Evolutionary conservation across 1,284 basidiomycete species (phyloP).

Genomic region (Melanopsichium pennsylvanicum): DNA sequence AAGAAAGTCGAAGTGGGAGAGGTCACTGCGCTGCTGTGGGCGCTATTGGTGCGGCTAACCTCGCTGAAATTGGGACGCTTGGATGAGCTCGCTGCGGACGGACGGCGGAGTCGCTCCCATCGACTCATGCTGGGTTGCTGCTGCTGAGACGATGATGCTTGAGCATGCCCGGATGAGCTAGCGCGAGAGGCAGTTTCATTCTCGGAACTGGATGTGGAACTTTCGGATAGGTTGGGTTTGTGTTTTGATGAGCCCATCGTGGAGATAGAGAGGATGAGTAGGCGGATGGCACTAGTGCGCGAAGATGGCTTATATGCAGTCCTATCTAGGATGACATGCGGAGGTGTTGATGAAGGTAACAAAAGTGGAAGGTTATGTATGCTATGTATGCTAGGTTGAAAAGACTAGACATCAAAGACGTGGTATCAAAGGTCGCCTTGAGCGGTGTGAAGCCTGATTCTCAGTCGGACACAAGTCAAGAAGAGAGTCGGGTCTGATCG

Average conservation of each 20-base stretch:
- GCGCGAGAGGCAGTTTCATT: slow-evolving; percentile 20
- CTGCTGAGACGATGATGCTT: slow-evolving; percentile 1
- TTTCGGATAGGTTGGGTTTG: slow-evolving; percentile 32
- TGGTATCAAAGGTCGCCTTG: background rate
- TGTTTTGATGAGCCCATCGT: slow-evolving; percentile 38
- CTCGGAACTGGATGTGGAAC: slow-evolving; percentile 38
- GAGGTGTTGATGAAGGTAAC: too few relatives aligned
- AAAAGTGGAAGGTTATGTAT: background rate
- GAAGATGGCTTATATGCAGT: slow-evolving; percentile 13
- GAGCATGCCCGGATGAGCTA: slow-evolving; percentile 17
- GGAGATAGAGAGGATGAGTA: too few relatives aligned
- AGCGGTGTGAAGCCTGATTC: too few relatives aligned
- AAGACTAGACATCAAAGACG: too few relatives aligned
- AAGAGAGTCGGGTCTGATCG: background rate
- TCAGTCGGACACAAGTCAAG: background rate
- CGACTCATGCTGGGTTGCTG: slow-evolving; percentile 21
- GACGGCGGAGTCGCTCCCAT: slow-evolving; percentile 42
- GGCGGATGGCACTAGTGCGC: slow-evolving; percentile 8
- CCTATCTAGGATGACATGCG: slow-evolving; percentile 6
- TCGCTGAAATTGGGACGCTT: slow-evolving; percentile 39
- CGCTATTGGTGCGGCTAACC: slow-evolving; percentile 24
- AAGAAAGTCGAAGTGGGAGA: slow-evolving; percentile 26
- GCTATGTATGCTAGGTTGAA: background rate
- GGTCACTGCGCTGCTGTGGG: slow-evolving; percentile 20
- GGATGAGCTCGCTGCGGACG: slow-evolving; percentile 34